Percentiles rank a stretch among this genome's conserved stretches.
Evolutionary conservation across 352 stramenopile species (phyloP).

Genomic region (Globisporangium spinosum): DNA sequence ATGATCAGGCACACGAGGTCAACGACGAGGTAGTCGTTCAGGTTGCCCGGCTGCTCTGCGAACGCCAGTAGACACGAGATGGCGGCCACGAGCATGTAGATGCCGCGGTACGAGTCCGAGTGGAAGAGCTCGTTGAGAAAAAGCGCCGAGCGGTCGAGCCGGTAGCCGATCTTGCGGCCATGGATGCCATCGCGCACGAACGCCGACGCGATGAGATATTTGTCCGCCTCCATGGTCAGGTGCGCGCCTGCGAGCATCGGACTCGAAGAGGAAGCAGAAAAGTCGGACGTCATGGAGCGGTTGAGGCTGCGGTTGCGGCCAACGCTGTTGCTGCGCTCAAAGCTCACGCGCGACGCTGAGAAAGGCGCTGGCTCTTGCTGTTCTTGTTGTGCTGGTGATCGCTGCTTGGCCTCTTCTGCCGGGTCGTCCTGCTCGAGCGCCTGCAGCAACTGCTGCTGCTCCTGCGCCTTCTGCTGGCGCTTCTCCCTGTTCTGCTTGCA

Average conservation of each 20-base stretch:
- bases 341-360: no score
- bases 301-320: conserved; percentile 8
- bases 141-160: conserved; percentile 62
- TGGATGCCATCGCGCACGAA: conserved; percentile 83
- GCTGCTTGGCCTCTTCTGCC: not conserved
- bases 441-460: conserved; percentile 30
- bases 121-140: conserved; percentile 75
- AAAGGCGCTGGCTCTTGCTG: no score
- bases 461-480: conserved; percentile 35
- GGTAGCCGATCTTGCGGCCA: conserved; percentile 81
- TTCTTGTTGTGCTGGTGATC: not conserved
- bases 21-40: conserved; percentile 56
- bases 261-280: conserved; percentile 5
- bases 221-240: conserved; percentile 48
- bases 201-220: conserved; percentile 67
- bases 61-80: conserved; percentile 68
- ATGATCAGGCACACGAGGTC: conserved; percentile 63
- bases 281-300: conserved; percentile 6
- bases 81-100: conserved; percentile 70
- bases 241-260: conserved; percentile 27
- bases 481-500: conserved; percentile 22
- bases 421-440: conserved; percentile 14
- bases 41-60: conserved; percentile 47
- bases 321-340: not conserved
- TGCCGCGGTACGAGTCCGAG: conserved; percentile 56